Evolutionary conservation across 2,329 filamentous ascomycete species (phyloP), one percentile per base, ranked within the genome.

Genomic region (Nothophoma quercina): DNA sequence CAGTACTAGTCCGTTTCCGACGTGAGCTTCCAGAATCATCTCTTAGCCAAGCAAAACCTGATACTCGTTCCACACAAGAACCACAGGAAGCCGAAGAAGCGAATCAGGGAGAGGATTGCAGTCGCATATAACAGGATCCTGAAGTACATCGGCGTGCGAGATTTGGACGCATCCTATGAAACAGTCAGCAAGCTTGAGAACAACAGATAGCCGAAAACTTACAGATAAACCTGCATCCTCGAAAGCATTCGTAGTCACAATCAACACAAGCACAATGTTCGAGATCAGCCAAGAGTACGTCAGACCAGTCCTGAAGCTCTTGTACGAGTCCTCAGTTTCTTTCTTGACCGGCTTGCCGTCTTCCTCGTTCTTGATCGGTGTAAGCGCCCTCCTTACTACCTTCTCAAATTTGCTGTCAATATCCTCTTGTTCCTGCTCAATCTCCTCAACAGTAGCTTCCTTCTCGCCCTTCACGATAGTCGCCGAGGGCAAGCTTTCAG

Each of bases 361-460:
- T 8, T 28, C n/a, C 7, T 28, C 28, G 4, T 21, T 12, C 15
- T 18, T 25, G 6, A 34, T 28, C 19, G 80, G 41, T 8, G 41
- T 35, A 4, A 44, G 13, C 12, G 92, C 93, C 67, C 93, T 89
- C 79, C 93, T 92, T 58, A 97, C 93, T 1, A 92, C 96, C 64
- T 89, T 83, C 77, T 96, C 93, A 66, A 97, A 97, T 72, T 96
- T 90, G 68, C 88, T 91, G 74, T 97, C 93, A 69, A 97, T 96
- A 81, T 97, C 92, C 66, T 93, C 93, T 77, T 97, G 93, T 26
- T 93, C 90, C 78, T 95, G 90, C 71, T 96, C 93, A 38, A 95
- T 85, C 84, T 97, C 93, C 77, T 96, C 93, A 15, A 97, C 90
- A 4, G 36, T 45, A 13, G n/a, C 25, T 25, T 39, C 35, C 7